These are phyloP conservation scores for Protomyces inundatus DNA, from an alignment of 1,139 yeast genomes.

Conservation along the genomic window DNA sequence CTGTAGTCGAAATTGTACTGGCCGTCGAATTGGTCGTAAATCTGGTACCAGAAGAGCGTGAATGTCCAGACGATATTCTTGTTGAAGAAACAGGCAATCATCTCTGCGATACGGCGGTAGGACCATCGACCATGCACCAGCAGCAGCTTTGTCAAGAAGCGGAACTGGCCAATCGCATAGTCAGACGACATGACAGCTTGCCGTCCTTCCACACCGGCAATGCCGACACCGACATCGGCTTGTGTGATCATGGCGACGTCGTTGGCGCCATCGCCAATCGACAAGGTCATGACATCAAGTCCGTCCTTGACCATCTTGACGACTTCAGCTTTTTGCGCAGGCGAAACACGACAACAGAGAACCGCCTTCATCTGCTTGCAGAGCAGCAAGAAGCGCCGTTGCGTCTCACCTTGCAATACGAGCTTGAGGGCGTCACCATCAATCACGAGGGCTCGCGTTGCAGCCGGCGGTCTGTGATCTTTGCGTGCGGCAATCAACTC, in stretches of 20 bases:
- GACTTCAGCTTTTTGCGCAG: conserved; percentile 93
- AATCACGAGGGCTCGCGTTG: conserved; percentile 73
- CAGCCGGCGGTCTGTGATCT: conserved; percentile 73
- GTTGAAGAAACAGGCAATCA: conserved; percentile 90
- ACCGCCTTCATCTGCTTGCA: conserved; percentile 95
- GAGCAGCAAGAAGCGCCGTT: conserved; percentile 67
- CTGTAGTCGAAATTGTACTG: conserved; percentile 80
- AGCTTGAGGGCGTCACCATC: conserved; percentile 88
- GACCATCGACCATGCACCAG: conserved; percentile 97
- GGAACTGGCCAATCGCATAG: conserved; percentile 91
- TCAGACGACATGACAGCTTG: conserved; percentile 98
- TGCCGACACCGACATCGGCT: conserved; percentile 97
- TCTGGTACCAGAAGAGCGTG: conserved; percentile 90
- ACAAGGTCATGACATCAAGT: conserved; percentile 78
- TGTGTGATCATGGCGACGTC: conserved; percentile 99
- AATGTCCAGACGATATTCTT: conserved; percentile 85
- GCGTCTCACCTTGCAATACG: conserved; percentile 55
- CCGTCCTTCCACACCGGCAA: conserved; percentile 97
- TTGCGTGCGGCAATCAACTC: conserved; percentile 58
- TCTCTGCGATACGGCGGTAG: conserved; percentile 81
- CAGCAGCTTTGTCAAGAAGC: conserved; percentile 70
- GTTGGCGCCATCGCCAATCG: conserved; percentile 88
- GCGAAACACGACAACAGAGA: conserved; percentile 91
- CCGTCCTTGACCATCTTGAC: conserved; percentile 82
- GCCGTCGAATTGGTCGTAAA: conserved; percentile 80